phyloP scores from a whole-genome alignment of 192 early-diverging fungal genomes.

The Coemansia sp. region DNA sequence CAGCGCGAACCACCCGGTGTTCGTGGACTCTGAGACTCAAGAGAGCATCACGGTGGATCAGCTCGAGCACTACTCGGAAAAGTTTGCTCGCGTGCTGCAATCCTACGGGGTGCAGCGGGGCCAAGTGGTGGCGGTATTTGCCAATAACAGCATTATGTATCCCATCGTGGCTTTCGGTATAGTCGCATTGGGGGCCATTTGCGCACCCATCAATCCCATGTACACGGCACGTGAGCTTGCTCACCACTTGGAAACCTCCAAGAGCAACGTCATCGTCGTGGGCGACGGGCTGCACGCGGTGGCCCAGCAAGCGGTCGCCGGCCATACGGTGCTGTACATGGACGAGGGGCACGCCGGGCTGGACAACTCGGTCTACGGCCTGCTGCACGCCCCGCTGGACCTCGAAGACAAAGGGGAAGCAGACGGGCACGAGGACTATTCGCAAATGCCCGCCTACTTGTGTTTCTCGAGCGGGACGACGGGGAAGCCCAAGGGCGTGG shows the following conservation, averaged over 20 bases:
- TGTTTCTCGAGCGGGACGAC: constrained; percentile 76
- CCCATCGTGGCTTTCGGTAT: constrained; percentile 65
- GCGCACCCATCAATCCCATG: constrained; percentile 74
- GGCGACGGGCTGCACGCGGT: constrained; percentile 35
- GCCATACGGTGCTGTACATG: constrained; percentile 35
- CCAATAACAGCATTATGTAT: constrained; percentile 57
- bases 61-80: constrained; percentile 12
- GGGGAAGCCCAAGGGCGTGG: constrained; percentile 65
- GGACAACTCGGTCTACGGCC: constrained; percentile 14
- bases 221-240: constrained; percentile 79
- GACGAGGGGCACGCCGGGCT: constrained; percentile 14
- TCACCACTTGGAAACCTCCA: constrained; percentile 72
- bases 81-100: constrained; percentile 25
- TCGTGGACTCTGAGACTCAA: constrained; percentile 31
- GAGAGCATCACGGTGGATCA: constrained; percentile 16
- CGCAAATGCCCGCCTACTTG: constrained; percentile 55
- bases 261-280: constrained; percentile 66
- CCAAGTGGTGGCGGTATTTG: constrained; percentile 63
- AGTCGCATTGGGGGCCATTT: constrained; percentile 60
- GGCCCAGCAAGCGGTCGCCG: constrained; percentile 15
- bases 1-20: constrained; percentile 16
- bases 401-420: neutral
- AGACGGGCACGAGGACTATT: constrained; percentile 4
- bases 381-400: neutral
- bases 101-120: constrained; percentile 59